Evolutionary conservation across 2,329 filamentous ascomycete species (phyloP).

Genomic region (Fusarium lyarnte): DNA sequence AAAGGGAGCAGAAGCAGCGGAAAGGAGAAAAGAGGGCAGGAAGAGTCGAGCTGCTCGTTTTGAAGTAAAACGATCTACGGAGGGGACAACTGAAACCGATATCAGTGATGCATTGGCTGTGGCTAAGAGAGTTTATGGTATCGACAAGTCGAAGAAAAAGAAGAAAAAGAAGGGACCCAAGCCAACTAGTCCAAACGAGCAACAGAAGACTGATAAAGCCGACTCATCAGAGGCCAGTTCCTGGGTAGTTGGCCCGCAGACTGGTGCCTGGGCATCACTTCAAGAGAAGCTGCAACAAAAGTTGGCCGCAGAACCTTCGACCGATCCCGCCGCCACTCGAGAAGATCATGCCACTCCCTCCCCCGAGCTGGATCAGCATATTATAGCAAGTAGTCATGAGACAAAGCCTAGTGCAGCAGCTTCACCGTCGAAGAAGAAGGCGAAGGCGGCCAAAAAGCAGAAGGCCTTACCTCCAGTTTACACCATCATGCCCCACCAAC

Average conservation of each 20-base stretch:
- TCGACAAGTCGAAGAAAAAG: slow-evolving; percentile 7
- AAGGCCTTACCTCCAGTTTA: slow-evolving; percentile 39
- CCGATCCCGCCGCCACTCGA: background rate
- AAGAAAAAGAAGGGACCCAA: slow-evolving; percentile 4
- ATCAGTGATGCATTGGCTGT: slow-evolving; percentile 38
- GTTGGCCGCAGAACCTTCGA: background rate
- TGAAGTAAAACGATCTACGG: background rate
- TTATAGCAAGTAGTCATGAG: background rate
- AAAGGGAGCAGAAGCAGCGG: background rate
- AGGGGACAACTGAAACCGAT: slow-evolving; percentile 5
- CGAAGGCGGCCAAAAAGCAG: background rate
- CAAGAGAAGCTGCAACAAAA: slow-evolving; percentile 41
- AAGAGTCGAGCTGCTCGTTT: background rate
- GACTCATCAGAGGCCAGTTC: background rate
- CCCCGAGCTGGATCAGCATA: background rate
- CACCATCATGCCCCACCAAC: slow-evolving; percentile 38
- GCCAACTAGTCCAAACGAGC: background rate
- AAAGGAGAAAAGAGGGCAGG: background rate
- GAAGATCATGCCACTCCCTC: background rate
- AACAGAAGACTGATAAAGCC: background rate
- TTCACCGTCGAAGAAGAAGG: background rate
- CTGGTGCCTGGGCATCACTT: slow-evolving; percentile 45
- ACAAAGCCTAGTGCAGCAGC: background rate
- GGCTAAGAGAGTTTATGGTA: slow-evolving; percentile 40
- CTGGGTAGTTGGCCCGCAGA: background rate